phyloP scores from a whole-genome alignment of 2,329 filamentous ascomycete genomes.

The Fusarium domesticum region DNA sequence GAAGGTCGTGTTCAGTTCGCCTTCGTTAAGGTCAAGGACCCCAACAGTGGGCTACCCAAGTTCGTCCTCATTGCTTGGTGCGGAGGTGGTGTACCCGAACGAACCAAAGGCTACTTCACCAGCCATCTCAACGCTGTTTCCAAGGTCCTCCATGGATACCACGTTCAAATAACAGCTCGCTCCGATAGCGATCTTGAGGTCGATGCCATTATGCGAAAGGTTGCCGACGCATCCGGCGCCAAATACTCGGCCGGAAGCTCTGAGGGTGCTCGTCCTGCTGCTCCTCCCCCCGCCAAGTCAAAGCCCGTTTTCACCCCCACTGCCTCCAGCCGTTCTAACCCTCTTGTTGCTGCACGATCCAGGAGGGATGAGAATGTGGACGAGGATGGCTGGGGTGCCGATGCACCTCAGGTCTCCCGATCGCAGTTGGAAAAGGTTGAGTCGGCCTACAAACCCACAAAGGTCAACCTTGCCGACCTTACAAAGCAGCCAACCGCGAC shows the following conservation, averaged over 20 bases:
- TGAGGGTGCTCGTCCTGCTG: conserved; percentile 49
- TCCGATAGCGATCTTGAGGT: conserved; percentile 86
- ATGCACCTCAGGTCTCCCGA: conserved; percentile 87
- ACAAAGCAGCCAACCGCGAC: conserved; percentile 68
- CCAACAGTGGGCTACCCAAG: conserved; percentile 86
- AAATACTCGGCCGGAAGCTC: conserved; percentile 79
- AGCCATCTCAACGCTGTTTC: conserved; percentile 87
- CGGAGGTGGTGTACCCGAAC: conserved; percentile 94
- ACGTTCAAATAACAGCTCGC: conserved; percentile 94
- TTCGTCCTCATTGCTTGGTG: conserved; percentile 94
- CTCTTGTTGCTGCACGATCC: conserved; percentile 64
- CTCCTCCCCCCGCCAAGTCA: conserved; percentile 70
- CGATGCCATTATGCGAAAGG: conserved; percentile 86
- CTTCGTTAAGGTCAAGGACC: conserved; percentile 93
- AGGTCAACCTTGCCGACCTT: conserved; percentile 87
- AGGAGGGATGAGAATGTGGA: conserved; percentile 61
- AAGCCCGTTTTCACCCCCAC: conserved; percentile 93
- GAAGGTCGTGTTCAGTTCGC: conserved; percentile 97
- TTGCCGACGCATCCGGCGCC: conserved; percentile 88
- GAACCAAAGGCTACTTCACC: conserved; percentile 97
- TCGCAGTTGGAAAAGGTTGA: conserved; percentile 88
- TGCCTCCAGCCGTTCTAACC: conserved; percentile 53
- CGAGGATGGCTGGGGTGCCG: conserved; percentile 88
- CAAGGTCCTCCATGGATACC: conserved; percentile 93
- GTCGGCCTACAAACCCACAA: conserved; percentile 90